Evolutionary conservation across 2,329 filamentous ascomycete genomes (phyloP), one percentile per base, ranked within the genome.

Genomic region (Aspergillus cejpii): DNA sequence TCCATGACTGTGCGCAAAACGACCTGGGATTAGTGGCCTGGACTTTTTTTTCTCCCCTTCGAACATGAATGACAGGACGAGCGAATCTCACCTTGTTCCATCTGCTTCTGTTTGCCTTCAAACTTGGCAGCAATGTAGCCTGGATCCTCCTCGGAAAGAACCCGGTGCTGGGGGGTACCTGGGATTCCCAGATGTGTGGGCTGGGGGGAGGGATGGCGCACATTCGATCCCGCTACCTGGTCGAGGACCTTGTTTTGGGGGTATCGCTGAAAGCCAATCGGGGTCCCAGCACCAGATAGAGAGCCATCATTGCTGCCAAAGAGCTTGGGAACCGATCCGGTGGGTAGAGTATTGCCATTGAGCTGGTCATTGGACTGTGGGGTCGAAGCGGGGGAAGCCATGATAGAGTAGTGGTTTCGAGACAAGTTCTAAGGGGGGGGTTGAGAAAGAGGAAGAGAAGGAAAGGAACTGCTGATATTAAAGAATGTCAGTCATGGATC

Each of bases 51-150:
- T 20, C n/a, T n/a, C n/a, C n/a, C n/a, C n/a, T n/a, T 34, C 11
- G 27, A 17, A 11, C 8, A 19, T 17, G 5, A 28, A 45, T 17
- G 11, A 6, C 3, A 8, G 7, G 6, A 11, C 10, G 10, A 34
- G 7, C 11, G 17, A 34, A 11, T 17, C 79, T 67, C 66, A 86
- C 83, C 83, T 63, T 82, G 74, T 63, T 85, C 79, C 83, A 95
- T 94, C 75, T 98, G 92, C 65, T 88, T 82, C 53, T 82, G 77
- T 74, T 94, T 96, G 65, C 91, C 92, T 66, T 88, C 83, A 63
- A 98, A 98, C 51, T 89, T 88, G 37, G 91, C 89, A 19, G 92
- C 90, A 53, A 94, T 84, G 73, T 98, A 98, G 61, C 92, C 92
- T 28, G 94, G 85, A 23, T 90, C 92, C 56, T 88, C 85, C 54